phyloP scores from a whole-genome alignment of 140 eudicot species.

The Ambrosia hybrid region DNA sequence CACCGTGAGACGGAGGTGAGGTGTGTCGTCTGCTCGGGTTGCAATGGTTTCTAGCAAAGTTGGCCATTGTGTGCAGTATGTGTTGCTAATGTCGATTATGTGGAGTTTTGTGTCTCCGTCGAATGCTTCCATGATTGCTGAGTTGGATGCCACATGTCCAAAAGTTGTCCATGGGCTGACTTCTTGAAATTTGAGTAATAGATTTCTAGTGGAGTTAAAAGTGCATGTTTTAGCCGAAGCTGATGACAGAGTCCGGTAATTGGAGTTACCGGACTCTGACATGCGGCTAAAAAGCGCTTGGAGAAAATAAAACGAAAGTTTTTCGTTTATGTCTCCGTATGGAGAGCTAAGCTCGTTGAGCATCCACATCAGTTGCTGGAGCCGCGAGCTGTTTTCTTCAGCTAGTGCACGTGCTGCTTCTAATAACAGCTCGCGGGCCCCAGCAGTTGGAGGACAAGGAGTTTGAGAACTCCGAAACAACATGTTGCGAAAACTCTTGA shows the following conservation, averaged over 20 bases:
- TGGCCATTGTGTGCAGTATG: slow-evolving; percentile 97
- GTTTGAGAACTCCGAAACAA: slow-evolving; percentile 51
- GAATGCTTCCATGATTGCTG: slow-evolving; percentile 89
- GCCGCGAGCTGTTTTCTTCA: slow-evolving; percentile 48
- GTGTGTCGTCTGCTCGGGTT: slow-evolving; percentile 80
- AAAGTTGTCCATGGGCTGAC: slow-evolving; percentile 98
- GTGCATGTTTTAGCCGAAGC: slow-evolving; percentile 54
- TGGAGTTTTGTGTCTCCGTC: slow-evolving; percentile 75
- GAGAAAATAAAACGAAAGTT: slow-evolving; percentile 61
- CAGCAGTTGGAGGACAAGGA: slow-evolving; percentile 54
- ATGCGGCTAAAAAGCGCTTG: slow-evolving; percentile 72
- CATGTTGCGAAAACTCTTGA: slow-evolving; percentile 5
- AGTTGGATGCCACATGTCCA: slow-evolving; percentile 93
- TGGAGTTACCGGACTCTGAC: slow-evolving; percentile 60
- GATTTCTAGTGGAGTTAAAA: slow-evolving; percentile 70
- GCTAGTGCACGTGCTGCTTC: slow-evolving; percentile 81
- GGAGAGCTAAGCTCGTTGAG: slow-evolving; percentile 86
- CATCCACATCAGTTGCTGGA: slow-evolving; percentile 96
- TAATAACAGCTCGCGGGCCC: slow-evolving; percentile 57
- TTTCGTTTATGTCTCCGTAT: slow-evolving; percentile 67
- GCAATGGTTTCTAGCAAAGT: slow-evolving; percentile 92
- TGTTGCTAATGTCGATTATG: slow-evolving; percentile 80
- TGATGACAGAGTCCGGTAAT: slow-evolving; percentile 36
- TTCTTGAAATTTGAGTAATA: slow-evolving; percentile 78
- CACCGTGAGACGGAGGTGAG: slow-evolving; percentile 72